Conservation (phyloP, 208 protist species). For the Trypanosomatidae sp. region DNA sequence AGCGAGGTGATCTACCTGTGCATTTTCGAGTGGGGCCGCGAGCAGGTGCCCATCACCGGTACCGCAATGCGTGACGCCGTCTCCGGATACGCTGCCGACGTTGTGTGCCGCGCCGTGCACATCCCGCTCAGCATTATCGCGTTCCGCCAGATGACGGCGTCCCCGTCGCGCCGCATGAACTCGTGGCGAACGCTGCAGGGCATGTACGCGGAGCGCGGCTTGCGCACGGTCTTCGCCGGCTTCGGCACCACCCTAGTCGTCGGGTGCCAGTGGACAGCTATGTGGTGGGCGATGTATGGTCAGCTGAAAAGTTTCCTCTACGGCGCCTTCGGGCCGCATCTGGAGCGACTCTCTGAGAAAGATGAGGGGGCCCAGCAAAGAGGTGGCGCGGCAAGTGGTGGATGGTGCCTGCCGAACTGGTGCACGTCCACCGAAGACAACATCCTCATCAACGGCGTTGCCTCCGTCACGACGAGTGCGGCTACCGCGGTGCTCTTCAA, state of each 20-base stretch:
- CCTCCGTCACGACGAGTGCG: constrained; percentile 65
- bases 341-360: constrained; percentile 20
- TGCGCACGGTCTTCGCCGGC: constrained; percentile 74
- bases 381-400: neutral
- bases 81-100: constrained; percentile 68
- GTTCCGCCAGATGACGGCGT: constrained; percentile 81
- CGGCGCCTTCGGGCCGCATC: constrained; percentile 23
- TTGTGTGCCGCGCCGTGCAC: constrained; percentile 63
- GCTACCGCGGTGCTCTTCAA: constrained; percentile 81
- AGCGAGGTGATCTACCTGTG: constrained; percentile 83
- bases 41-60: constrained; percentile 34
- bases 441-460: constrained; percentile 56
- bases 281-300: constrained; percentile 83
- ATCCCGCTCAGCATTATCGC: constrained; percentile 82
- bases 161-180: constrained; percentile 4
- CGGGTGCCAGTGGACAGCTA: constrained; percentile 81
- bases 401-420: constrained; percentile 35
- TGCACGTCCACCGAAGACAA: constrained; percentile 69
- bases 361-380: neutral
- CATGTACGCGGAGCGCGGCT: constrained; percentile 68
- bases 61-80: constrained; percentile 48
- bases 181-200: constrained; percentile 26
- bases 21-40: constrained; percentile 74
- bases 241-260: constrained; percentile 78
- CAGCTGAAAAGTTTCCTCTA: constrained; percentile 58